These are phyloP conservation scores for Inga oerstediana DNA, from an alignment of 306 rosid genomes.

Conservation along the genomic window DNA sequence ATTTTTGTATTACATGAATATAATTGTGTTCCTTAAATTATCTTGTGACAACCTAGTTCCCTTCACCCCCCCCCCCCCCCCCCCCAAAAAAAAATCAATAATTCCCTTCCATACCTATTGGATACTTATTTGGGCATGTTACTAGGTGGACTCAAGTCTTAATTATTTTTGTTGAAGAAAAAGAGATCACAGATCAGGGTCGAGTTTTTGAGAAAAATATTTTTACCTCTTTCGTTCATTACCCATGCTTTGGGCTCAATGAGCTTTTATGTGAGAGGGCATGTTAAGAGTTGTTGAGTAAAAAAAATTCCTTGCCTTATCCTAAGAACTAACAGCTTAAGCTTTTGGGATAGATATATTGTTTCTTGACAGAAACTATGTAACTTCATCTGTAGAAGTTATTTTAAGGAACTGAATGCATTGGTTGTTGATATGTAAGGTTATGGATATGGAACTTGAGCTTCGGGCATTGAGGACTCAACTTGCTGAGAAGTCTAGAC, in stretches of 20 bases:
- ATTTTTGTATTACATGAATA: background rate
- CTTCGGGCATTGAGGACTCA: slow-evolving; percentile 91
- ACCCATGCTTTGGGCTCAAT: background rate
- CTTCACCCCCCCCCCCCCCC: too few species aligned
- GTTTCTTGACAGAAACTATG: background rate
- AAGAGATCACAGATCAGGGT: background rate
- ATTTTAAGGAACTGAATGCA: slow-evolving; percentile 29
- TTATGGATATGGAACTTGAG: slow-evolving; percentile 99
- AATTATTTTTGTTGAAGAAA: background rate
- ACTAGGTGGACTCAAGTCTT: background rate
- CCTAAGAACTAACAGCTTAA: background rate
- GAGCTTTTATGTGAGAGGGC: background rate
- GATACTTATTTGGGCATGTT: slow-evolving; percentile 7
- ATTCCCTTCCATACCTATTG: slow-evolving; percentile 1
- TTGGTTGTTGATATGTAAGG: slow-evolving; percentile 51
- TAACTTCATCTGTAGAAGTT: slow-evolving; percentile 18
- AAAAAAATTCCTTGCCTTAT: background rate
- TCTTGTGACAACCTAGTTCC: slow-evolving; percentile 5
- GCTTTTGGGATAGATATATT: background rate
- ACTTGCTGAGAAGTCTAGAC: slow-evolving; percentile 84
- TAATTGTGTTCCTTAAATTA: background rate
- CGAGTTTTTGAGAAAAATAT: slow-evolving; percentile 14
- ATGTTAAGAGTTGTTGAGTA: background rate
- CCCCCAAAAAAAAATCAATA: background rate
- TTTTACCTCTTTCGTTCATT: background rate